Percentiles rank a stretch among this genome's conserved stretches.
phyloP scores from a whole-genome alignment of 768 basidiomycete genomes.

The Serendipita sp. region DNA sequence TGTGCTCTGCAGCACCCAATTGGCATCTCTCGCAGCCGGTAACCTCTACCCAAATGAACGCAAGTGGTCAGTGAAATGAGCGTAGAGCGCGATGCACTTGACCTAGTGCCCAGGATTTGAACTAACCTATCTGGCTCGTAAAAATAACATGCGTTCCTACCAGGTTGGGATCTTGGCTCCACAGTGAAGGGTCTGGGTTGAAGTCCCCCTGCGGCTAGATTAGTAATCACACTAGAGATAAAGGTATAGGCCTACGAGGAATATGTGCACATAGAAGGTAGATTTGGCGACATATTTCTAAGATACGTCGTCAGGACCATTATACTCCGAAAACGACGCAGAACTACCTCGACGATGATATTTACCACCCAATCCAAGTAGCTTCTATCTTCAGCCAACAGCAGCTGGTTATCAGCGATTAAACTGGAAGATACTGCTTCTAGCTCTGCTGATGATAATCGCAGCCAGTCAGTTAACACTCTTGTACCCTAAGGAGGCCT shows the following conservation, averaged over 20 bases:
- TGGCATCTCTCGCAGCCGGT: not conserved
- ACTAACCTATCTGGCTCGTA: slow-evolving; percentile 17
- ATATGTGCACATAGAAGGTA: slow-evolving; percentile 30
- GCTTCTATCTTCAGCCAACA: not conserved
- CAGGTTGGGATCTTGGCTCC: slow-evolving; percentile 22
- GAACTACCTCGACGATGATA: not conserved
- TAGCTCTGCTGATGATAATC: no score
- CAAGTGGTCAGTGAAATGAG: not conserved
- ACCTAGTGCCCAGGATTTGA: not conserved
- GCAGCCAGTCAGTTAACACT: no score
- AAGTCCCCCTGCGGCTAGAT: slow-evolving; percentile 11
- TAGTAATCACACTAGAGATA: no score
- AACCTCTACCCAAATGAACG: not conserved
- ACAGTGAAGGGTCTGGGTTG: slow-evolving; percentile 22
- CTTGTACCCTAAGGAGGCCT: no score
- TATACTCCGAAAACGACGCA: not conserved
- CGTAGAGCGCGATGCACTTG: no score
- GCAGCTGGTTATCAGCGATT: no score
- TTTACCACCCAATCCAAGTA: not conserved
- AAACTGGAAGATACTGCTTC: no score
- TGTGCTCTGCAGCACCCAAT: not conserved
- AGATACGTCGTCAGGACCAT: not conserved
- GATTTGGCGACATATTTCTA: not conserved
- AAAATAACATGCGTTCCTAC: slow-evolving; percentile 31
- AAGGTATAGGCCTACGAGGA: slow-evolving; percentile 20